A percentile compares a stretch with the other conserved stretches of the same genome.
These are phyloP conservation scores for Epichloe sylvatica DNA, from an alignment of 2,329 filamentous ascomycete species.

Conservation along the genomic window DNA sequence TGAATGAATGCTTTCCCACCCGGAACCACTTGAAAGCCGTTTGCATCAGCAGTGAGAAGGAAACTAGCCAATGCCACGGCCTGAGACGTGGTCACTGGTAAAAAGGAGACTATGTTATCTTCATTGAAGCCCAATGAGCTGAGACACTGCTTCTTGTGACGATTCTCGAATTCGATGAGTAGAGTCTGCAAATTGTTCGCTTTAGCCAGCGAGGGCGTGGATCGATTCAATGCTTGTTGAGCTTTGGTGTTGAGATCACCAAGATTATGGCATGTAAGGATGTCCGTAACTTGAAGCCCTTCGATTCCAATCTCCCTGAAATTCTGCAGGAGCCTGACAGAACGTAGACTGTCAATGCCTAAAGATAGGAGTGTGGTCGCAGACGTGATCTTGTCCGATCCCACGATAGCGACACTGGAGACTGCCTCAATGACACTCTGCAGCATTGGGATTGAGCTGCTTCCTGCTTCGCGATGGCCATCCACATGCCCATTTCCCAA, in stretches of 20 bases:
- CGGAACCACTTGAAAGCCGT: neutral
- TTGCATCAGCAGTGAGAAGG: neutral
- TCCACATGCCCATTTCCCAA: neutral
- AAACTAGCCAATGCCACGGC: neutral
- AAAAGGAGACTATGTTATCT: neutral
- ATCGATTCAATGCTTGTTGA: neutral
- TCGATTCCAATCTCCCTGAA: constrained; percentile 11
- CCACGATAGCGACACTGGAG: neutral
- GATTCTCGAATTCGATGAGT: neutral
- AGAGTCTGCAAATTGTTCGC: neutral
- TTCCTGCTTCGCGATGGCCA: neutral
- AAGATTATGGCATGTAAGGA: neutral
- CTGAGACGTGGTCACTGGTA: neutral
- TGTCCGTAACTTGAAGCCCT: neutral
- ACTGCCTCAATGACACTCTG: neutral
- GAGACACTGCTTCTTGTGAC: neutral
- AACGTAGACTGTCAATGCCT: constrained; percentile 22
- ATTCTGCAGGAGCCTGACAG: constrained; percentile 20
- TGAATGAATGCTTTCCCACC: neutral
- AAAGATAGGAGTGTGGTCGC: neutral
- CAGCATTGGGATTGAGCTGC: neutral
- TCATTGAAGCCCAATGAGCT: neutral
- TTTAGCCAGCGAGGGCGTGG: neutral
- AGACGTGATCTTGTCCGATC: neutral
- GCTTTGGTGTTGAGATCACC: constrained; percentile 12